Percentiles rank a stretch among this genome's conserved stretches.
Evolutionary conservation across 352 stramenopile genomes (phyloP).

Genomic region (Halophytophthora batemanensis): DNA sequence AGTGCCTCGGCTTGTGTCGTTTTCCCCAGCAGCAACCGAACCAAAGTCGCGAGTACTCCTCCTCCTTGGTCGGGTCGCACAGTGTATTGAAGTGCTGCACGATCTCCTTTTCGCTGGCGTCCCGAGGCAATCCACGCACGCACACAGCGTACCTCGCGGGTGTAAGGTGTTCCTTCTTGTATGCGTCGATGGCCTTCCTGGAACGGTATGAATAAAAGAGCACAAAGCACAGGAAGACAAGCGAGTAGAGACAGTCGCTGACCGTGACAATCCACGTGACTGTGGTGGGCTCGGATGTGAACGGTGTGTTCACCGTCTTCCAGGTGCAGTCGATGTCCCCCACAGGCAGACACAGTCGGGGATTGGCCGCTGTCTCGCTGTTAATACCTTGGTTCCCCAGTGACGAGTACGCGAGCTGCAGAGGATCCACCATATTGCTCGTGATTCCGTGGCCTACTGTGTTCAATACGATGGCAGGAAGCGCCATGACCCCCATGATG

Average conservation of each 20-base stretch:
- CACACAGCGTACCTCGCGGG: slow-evolving; percentile 51
- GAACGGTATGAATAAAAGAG: slow-evolving; percentile 32
- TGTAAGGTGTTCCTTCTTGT: slow-evolving; percentile 44
- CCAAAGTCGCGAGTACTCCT: slow-evolving; percentile 50
- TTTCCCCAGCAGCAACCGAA: slow-evolving; percentile 59
- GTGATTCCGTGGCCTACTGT: slow-evolving; percentile 44
- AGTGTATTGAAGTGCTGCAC: slow-evolving; percentile 64
- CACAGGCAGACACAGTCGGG: slow-evolving; percentile 29
- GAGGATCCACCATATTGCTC: slow-evolving; percentile 34
- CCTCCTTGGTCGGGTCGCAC: slow-evolving; percentile 63
- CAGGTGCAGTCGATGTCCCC: slow-evolving; percentile 45
- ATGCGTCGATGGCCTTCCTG: slow-evolving; percentile 26
- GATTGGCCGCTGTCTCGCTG: slow-evolving; percentile 16
- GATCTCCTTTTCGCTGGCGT: slow-evolving; percentile 63
- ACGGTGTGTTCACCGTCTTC: slow-evolving; percentile 37
- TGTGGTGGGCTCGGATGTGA: slow-evolving; percentile 34
- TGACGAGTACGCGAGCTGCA: slow-evolving; percentile 39
- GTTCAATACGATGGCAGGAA: slow-evolving; percentile 41
- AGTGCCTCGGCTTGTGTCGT: slow-evolving; percentile 38
- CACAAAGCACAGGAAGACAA: slow-evolving; percentile 39
- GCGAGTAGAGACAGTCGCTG: slow-evolving; percentile 37
- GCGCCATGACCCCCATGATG: slow-evolving; percentile 37
- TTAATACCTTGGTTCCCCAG: slow-evolving; percentile 47
- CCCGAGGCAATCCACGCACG: slow-evolving; percentile 27
- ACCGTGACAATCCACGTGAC: slow-evolving; percentile 48